Evolutionary conservation across 768 basidiomycete genomes (phyloP).

Genomic region (Naematelia aurantialba): DNA sequence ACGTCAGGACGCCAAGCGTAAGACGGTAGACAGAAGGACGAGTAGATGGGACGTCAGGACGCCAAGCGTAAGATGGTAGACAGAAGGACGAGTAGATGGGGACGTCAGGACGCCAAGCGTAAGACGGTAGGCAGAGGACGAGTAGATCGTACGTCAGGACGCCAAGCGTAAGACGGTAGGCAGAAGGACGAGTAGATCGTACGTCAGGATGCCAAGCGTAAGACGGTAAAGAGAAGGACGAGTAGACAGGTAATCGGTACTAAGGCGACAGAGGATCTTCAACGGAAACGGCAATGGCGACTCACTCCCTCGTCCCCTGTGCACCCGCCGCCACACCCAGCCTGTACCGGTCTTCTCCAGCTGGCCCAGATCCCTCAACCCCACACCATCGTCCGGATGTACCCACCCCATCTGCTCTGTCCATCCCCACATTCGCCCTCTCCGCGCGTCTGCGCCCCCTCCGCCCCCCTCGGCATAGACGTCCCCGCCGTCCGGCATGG

Average conservation of each 20-base stretch:
- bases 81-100: neutral
- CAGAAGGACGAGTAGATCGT: neutral
- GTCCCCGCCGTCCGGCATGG: no score
- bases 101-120: no score
- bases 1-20: neutral
- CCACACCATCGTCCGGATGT: neutral
- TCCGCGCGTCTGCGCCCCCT: no score
- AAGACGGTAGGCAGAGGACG: no score
- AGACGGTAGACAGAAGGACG: neutral
- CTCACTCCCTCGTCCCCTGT: slow-evolving; percentile 20
- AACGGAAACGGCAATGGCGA: slow-evolving; percentile 11
- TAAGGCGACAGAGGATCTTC: slow-evolving; percentile 13
- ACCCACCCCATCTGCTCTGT: slow-evolving; percentile 30
- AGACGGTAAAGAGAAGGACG: neutral
- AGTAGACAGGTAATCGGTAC: neutral
- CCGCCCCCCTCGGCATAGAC: neutral
- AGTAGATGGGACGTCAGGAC: no score
- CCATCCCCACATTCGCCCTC: slow-evolving; percentile 22
- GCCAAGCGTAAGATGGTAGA: neutral
- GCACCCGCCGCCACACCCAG: slow-evolving; percentile 10
- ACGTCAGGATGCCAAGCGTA: neutral
- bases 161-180: neutral
- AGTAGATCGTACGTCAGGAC: neutral
- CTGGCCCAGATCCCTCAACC: slow-evolving; percentile 23
- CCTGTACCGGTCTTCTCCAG: slow-evolving; percentile 24